A percentile compares a stretch with the other conserved stretches of the same genome.
phyloP scores from a whole-genome alignment of 768 basidiomycete genomes.

The Tricholoma saponaceum region DNA sequence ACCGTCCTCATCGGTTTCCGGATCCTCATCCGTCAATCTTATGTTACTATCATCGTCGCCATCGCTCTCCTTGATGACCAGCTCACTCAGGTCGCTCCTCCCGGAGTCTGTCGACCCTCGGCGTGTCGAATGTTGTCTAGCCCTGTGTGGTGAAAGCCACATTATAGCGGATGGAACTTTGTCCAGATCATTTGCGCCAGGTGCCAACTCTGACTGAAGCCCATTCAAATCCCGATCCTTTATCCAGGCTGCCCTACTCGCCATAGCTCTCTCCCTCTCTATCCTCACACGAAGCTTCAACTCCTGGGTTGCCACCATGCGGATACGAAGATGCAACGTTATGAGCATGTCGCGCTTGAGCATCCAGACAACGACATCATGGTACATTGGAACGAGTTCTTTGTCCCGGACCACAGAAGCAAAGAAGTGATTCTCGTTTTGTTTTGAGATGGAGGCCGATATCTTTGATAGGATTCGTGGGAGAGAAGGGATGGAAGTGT shows the following conservation, averaged over 20 bases:
- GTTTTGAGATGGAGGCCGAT: slow-evolving; percentile 62
- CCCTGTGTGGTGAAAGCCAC: slow-evolving; percentile 51
- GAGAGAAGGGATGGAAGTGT: slow-evolving; percentile 61
- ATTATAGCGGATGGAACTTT: slow-evolving; percentile 36
- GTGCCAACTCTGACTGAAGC: slow-evolving; percentile 16
- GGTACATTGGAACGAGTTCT: slow-evolving; percentile 64
- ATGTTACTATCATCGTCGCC: slow-evolving; percentile 26
- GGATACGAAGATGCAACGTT: slow-evolving; percentile 80
- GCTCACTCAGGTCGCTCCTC: slow-evolving; percentile 35
- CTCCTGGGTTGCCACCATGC: slow-evolving; percentile 73
- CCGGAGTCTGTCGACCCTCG: slow-evolving; percentile 42
- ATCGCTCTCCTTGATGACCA: slow-evolving; percentile 29
- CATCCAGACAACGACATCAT: slow-evolving; percentile 88
- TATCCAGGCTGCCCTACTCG: slow-evolving; percentile 18
- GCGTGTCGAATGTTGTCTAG: slow-evolving; percentile 41
- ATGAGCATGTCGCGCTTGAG: slow-evolving; percentile 82
- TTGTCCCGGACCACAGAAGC: slow-evolving; percentile 70
- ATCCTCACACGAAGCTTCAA: slow-evolving; percentile 69
- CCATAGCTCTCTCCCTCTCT: slow-evolving; percentile 34
- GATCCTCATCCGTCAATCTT: slow-evolving; percentile 40
- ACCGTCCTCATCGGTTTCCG: slow-evolving; percentile 36
- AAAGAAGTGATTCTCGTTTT: slow-evolving; percentile 72
- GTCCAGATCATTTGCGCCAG: slow-evolving; percentile 16
- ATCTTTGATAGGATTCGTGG: slow-evolving; percentile 72
- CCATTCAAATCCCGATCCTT: slow-evolving; percentile 11